phyloP scores from a whole-genome alignment of 2,329 filamentous ascomycete genomes.

The Exophiala calicioides region DNA sequence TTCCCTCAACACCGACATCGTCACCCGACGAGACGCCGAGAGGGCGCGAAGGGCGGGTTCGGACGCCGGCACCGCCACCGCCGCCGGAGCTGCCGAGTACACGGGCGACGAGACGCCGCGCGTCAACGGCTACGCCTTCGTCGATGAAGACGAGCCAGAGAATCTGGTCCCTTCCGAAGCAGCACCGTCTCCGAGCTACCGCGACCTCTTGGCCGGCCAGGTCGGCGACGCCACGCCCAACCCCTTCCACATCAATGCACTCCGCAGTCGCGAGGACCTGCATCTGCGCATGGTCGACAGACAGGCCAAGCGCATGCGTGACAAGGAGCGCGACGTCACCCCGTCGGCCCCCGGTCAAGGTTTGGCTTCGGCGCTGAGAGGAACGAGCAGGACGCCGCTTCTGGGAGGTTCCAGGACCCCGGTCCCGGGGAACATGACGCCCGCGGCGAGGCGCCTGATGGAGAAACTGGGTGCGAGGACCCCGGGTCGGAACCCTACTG shows the following conservation, averaged over 20 bases:
- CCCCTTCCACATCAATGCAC: slow-evolving; percentile 77
- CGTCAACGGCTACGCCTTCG: slow-evolving; percentile 91
- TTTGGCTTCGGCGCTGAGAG: not conserved
- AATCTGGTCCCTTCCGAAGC: slow-evolving; percentile 40
- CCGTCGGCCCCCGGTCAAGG: no score
- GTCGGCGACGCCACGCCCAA: slow-evolving; percentile 61
- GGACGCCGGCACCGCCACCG: slow-evolving; percentile 42
- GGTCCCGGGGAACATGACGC: slow-evolving; percentile 42
- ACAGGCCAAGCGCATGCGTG: slow-evolving; percentile 24
- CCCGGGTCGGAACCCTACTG: slow-evolving; percentile 34
- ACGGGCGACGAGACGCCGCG: slow-evolving; percentile 77
- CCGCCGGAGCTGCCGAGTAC: slow-evolving; percentile 40
- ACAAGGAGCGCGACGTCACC: slow-evolving; percentile 25
- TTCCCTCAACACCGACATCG: slow-evolving; percentile 62
- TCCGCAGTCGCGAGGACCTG: slow-evolving; percentile 74
- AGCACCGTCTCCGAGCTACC: slow-evolving; percentile 54
- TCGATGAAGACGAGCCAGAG: slow-evolving; percentile 69
- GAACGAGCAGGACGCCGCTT: not conserved
- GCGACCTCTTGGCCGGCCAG: slow-evolving; percentile 35
- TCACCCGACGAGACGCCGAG: slow-evolving; percentile 76
- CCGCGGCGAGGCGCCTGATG: slow-evolving; percentile 46
- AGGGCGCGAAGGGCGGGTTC: slow-evolving; percentile 64
- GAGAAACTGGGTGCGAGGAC: slow-evolving; percentile 38
- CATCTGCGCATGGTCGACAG: slow-evolving; percentile 86
- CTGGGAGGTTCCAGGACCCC: not conserved